Base-by-base conservation (phyloP, 129 eudicot species). In the Logfia minima region DNA sequence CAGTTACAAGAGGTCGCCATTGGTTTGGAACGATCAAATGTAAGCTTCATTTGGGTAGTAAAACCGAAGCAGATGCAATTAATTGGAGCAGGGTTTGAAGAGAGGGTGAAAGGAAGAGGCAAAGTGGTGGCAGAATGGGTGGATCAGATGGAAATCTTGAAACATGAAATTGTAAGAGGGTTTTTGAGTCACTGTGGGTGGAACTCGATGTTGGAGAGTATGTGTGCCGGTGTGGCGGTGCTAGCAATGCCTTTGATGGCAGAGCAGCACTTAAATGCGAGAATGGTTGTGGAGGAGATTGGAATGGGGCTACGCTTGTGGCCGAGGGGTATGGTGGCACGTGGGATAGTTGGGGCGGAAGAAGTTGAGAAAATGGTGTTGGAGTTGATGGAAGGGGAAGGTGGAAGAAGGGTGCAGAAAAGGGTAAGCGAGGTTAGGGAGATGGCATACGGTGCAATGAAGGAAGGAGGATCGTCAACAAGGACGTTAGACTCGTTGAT, bases 181-280 rank as follows among this genome's bases (percentile, higher is more conserved):
- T 87, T 87, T 78, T 13, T 86, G 74, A 90, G 86, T 72, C 96
- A 90, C 35, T 87, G 96, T 39, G 96, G 96, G 56, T 90, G 92
- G 92, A 90, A 87, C 85, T 89, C 90, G 3, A 64, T 85, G 68
- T 28, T 76, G 24, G 91, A 89, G 79, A 85, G 92, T 65, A 74
- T 87, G 10, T 87, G 84, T 73, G 88, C 86, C 5, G 74, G 85
- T 2, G 90, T 87, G 53, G 86, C 88, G 11, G 80, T 90, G 22
- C 43, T 90, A 26, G 90, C 87, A 41, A 41, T 86, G 85, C 96
- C 92, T 66, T 72, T 90, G 55, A 85, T 87, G 69, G 92, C 92
- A 10, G 92, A 89, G 69, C 92, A 89, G 64, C 89, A 76, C 71
- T 6, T 89, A 66, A 89, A 89, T 74, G 86, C 82, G 53, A 83